Evolutionary conservation across 495 filamentous ascomycete genomes (phyloP).

Genomic region (Penicillium mononematosum): DNA sequence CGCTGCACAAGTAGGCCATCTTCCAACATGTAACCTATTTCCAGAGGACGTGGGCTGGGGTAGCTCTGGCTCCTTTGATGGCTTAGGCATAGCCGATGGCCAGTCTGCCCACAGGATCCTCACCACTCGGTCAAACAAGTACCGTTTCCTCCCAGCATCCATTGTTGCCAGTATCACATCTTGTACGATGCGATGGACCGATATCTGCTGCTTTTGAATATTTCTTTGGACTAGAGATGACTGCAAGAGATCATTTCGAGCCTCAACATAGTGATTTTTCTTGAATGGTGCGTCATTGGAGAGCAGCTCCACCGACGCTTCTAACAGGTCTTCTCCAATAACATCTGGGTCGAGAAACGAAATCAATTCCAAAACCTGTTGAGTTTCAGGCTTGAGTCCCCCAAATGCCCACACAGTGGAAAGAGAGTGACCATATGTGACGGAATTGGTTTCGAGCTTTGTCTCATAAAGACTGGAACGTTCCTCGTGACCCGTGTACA

Average conservation of each 20-base stretch:
- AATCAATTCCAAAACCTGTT: slow-evolving; percentile 29
- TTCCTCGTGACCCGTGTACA: slow-evolving; percentile 30
- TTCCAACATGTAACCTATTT: slow-evolving; percentile 15
- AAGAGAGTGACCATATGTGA: slow-evolving; percentile 30
- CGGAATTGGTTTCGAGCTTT: slow-evolving; percentile 16
- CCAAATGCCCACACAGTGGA: slow-evolving; percentile 42
- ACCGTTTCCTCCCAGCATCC: slow-evolving; percentile 11
- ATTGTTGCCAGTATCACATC: slow-evolving; percentile 27
- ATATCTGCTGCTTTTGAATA: slow-evolving; percentile 19
- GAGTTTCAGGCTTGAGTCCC: slow-evolving; percentile 20
- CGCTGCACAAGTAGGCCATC: slow-evolving; percentile 28
- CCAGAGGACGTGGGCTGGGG: slow-evolving; percentile 21
- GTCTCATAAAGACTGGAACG: slow-evolving; percentile 21
- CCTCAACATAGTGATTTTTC: background rate
- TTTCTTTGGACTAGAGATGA: slow-evolving; percentile 27
- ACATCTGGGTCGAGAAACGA: slow-evolving; percentile 37
- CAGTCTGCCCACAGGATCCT: slow-evolving; percentile 21
- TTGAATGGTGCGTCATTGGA: background rate
- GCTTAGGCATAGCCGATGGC: slow-evolving; percentile 23
- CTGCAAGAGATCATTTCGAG: slow-evolving; percentile 4
- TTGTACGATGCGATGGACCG: slow-evolving; percentile 35
- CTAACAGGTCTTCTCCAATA: slow-evolving; percentile 32
- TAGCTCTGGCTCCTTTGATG: slow-evolving; percentile 24
- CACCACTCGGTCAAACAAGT: slow-evolving; percentile 21
- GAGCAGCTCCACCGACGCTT: slow-evolving; percentile 5